A percentile compares a stretch with the other conserved stretches of the same genome.
Evolutionary conservation across 2,329 filamentous ascomycete species (phyloP).

Genomic region (Phyllosticta citriasiana): DNA sequence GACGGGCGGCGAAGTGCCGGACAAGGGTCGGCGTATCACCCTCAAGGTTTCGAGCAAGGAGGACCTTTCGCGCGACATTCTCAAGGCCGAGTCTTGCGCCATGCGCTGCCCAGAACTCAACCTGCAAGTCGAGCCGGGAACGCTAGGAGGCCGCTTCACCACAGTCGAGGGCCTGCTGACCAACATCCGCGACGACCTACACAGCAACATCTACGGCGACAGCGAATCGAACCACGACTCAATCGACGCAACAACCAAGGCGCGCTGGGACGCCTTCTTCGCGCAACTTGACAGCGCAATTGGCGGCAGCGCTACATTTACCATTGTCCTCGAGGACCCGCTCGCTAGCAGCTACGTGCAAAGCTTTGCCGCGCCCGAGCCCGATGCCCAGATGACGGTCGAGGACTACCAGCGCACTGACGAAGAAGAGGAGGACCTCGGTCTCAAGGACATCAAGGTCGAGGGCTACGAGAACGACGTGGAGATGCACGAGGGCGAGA

Average conservation of each 20-base stretch:
- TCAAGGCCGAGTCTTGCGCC: conserved; percentile 89
- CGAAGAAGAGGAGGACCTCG: conserved; percentile 89
- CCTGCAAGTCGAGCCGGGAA: conserved; percentile 83
- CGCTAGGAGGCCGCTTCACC: conserved; percentile 90
- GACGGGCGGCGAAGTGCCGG: conserved; percentile 86
- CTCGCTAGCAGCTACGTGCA: conserved; percentile 91
- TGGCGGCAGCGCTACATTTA: conserved; percentile 69
- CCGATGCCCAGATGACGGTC: conserved; percentile 71
- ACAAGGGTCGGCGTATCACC: conserved; percentile 73
- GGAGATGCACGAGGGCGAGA: conserved; percentile 8
- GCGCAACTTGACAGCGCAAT: conserved; percentile 65
- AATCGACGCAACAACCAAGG: conserved; percentile 53
- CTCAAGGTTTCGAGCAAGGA: conserved; percentile 57
- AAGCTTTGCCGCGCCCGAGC: conserved; percentile 66
- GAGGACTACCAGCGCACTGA: conserved; percentile 80
- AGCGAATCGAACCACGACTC: conserved; percentile 56
- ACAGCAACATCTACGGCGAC: conserved; percentile 64
- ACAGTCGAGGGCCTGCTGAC: conserved; percentile 91
- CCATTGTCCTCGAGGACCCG: conserved; percentile 74
- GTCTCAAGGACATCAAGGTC: conserved; percentile 83
- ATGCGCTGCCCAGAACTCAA: conserved; percentile 79
- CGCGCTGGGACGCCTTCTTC: conserved; percentile 77
- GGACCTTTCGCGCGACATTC: conserved; percentile 83
- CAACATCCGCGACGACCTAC: conserved; percentile 83
- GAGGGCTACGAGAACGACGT: conserved; percentile 55